phyloP scores from a whole-genome alignment of 768 basidiomycete genomes.

The Mycena venus region DNA sequence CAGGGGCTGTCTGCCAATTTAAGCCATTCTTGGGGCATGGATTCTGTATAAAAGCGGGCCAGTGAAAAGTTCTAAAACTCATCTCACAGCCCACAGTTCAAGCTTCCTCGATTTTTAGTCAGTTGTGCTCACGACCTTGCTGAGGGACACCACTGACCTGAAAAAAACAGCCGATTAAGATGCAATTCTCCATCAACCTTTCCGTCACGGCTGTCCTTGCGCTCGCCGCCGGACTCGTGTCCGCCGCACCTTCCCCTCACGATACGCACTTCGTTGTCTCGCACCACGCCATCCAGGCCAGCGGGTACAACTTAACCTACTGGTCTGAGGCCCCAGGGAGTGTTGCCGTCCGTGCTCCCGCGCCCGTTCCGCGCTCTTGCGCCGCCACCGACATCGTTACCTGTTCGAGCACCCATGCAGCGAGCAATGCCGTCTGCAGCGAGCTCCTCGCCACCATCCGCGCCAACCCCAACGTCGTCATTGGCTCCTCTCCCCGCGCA shows the following conservation, averaged over 20 bases:
- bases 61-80: neutral
- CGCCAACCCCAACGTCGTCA: neutral
- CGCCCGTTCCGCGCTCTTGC: neutral
- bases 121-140: neutral
- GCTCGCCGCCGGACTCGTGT: neutral
- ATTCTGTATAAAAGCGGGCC: neutral
- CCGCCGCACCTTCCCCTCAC: neutral
- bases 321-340: neutral
- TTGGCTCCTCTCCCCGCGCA: neutral
- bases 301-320: neutral
- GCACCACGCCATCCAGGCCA: neutral
- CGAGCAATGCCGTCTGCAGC: neutral
- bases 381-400: neutral
- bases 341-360: neutral
- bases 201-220: neutral
- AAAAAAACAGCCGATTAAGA: neutral
- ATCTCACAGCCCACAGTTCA: neutral
- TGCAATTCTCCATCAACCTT: neutral
- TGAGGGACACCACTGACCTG: neutral
- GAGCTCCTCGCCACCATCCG: neutral
- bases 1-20: no score
- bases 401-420: neutral
- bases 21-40: neutral
- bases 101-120: neutral
- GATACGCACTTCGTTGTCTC: neutral